phyloP scores from a whole-genome alignment of 208 protist species.

The Herpetomonas muscarum region DNA sequence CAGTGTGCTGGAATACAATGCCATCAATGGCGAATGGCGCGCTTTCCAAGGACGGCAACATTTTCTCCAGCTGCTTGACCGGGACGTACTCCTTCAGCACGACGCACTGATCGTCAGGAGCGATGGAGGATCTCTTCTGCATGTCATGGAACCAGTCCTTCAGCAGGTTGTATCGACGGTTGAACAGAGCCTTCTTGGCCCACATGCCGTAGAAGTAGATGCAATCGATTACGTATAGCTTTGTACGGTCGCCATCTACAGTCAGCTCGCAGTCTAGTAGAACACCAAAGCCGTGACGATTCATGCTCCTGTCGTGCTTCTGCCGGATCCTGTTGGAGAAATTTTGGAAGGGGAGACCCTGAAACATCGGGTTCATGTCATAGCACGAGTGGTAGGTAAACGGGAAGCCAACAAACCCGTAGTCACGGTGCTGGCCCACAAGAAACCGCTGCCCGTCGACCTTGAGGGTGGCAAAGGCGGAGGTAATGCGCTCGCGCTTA shows the following conservation, averaged over 20 bases:
- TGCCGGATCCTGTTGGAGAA: background rate
- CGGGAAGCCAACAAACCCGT: constrained; percentile 75
- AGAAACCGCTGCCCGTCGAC: constrained; percentile 75
- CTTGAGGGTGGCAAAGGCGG: constrained; percentile 76
- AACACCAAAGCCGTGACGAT: constrained; percentile 44
- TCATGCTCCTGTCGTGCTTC: constrained; percentile 4
- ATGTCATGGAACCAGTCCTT: constrained; percentile 49
- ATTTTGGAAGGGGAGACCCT: constrained; percentile 17
- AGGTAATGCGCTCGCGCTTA: constrained; percentile 23
- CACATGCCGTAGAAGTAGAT: constrained; percentile 75
- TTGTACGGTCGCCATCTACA: constrained; percentile 13
- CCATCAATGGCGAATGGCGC: constrained; percentile 62
- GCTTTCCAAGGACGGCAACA: constrained; percentile 51
- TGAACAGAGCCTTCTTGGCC: constrained; percentile 46
- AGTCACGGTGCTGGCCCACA: constrained; percentile 61
- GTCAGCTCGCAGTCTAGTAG: constrained; percentile 76
- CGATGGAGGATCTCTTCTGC: constrained; percentile 15
- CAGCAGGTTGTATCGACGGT: constrained; percentile 48
- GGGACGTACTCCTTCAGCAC: constrained; percentile 77
- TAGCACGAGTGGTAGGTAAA: constrained; percentile 63
- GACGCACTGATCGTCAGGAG: constrained; percentile 10
- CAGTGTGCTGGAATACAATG: constrained; percentile 79
- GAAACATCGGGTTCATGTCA: constrained; percentile 70
- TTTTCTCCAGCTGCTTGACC: constrained; percentile 48
- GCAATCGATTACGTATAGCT: constrained; percentile 76